Evolutionary conservation across 2,329 filamentous ascomycete genomes (phyloP).

Genomic region (Aspergillus sp.): DNA sequence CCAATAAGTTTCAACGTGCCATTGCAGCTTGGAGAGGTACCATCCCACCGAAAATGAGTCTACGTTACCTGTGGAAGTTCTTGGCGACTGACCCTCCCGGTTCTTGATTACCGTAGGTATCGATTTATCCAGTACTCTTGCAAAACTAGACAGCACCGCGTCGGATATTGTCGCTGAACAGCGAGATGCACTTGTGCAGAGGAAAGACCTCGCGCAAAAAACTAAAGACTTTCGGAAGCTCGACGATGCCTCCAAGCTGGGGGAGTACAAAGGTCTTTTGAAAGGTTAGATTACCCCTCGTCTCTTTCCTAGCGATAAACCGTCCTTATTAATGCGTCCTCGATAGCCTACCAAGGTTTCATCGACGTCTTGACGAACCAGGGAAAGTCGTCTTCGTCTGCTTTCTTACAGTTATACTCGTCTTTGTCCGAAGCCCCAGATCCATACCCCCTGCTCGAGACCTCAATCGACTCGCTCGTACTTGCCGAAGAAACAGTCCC

Average conservation of each 20-base stretch:
- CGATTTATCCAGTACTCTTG: conserved; percentile 79
- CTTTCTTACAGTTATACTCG: conserved; percentile 90
- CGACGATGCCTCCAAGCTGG: conserved; percentile 81
- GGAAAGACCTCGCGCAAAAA: conserved; percentile 97
- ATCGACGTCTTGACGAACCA: conserved; percentile 96
- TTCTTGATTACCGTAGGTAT: conserved; percentile 60
- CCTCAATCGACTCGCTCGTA: conserved; percentile 90
- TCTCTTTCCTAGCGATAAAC: not conserved
- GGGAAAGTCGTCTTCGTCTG: conserved; percentile 88
- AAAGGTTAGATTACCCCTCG: conserved; percentile 61
- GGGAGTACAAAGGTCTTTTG: conserved; percentile 83
- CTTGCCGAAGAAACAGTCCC: conserved; percentile 90
- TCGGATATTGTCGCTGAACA: conserved; percentile 93
- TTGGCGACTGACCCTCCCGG: conserved; percentile 5
- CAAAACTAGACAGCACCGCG: conserved; percentile 86
- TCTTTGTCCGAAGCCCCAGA: conserved; percentile 93
- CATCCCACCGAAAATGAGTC: not conserved
- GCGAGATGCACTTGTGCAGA: conserved; percentile 89
- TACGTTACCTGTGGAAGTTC: not conserved
- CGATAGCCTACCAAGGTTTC: conserved; percentile 86
- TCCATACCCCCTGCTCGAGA: conserved; percentile 92
- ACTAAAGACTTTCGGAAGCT: conserved; percentile 97
- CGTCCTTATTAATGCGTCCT: conserved; percentile 11
- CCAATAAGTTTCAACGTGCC: conserved; percentile 95
- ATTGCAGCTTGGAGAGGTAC: conserved; percentile 95